A percentile compares a stretch with the other conserved stretches of the same genome.
These are phyloP conservation scores for Leishmania turanica DNA, from an alignment of 208 protist genomes.

Conservation along the genomic window DNA sequence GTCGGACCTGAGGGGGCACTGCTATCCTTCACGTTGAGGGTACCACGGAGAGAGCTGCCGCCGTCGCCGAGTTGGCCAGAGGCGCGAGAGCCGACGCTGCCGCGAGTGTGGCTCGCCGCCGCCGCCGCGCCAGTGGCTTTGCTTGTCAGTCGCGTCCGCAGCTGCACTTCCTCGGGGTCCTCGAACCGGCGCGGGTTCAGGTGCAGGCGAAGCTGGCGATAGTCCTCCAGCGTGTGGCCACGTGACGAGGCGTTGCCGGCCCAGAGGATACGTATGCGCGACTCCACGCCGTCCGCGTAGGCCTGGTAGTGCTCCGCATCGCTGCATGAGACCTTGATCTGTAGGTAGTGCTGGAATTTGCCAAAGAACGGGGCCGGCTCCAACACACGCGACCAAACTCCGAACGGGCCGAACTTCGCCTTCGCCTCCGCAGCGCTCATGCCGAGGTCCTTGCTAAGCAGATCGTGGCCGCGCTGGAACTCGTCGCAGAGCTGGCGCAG, in stretches of 20 bases:
- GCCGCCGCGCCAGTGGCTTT: slow-evolving; percentile 9
- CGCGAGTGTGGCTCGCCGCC: slow-evolving; percentile 10
- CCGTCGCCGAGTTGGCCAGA: slow-evolving; percentile 20
- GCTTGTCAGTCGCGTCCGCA: slow-evolving; percentile 37
- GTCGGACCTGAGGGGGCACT: slow-evolving; percentile 1
- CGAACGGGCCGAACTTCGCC: slow-evolving; percentile 59
- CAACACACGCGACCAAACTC: slow-evolving; percentile 81
- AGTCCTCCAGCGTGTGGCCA: slow-evolving; percentile 78
- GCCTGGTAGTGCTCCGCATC: slow-evolving; percentile 80
- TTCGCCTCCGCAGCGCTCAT: slow-evolving; percentile 59
- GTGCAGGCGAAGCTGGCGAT: slow-evolving; percentile 70
- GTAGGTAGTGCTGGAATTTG: slow-evolving; percentile 84
- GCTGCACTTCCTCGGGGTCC: slow-evolving; percentile 72
- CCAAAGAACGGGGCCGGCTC: slow-evolving; percentile 85
- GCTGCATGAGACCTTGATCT: slow-evolving; percentile 74
- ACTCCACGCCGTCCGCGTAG: slow-evolving; percentile 89
- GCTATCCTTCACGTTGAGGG: slow-evolving; percentile 8
- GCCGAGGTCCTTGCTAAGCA: slow-evolving; percentile 51
- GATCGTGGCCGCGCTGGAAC: slow-evolving; percentile 92
- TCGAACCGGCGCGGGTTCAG: slow-evolving; percentile 83
- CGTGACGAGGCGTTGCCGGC: slow-evolving; percentile 70
- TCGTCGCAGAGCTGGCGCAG: slow-evolving; percentile 94
- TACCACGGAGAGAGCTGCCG: slow-evolving; percentile 7
- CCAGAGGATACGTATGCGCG: slow-evolving; percentile 86
- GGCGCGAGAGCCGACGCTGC: slow-evolving; percentile 21